Percentiles rank a stretch among this genome's conserved stretches.
Evolutionary conservation across 2,329 filamentous ascomycete species (phyloP).

Genomic region (Fusarium succisae): DNA sequence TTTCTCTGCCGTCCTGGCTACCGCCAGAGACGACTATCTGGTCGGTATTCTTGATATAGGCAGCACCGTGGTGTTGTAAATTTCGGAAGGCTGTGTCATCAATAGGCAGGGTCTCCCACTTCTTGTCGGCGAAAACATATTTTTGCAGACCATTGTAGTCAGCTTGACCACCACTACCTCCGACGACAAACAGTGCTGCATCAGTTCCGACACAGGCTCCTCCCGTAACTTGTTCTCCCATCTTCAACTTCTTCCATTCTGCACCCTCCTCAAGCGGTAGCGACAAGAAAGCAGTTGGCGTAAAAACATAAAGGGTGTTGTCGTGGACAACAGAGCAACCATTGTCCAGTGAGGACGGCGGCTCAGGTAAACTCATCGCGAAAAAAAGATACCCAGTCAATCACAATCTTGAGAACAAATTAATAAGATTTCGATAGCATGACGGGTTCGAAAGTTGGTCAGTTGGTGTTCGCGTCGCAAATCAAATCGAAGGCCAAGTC

Average conservation of each 20-base stretch:
- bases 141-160: slow-evolving; percentile 80
- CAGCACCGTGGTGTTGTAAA: slow-evolving; percentile 77
- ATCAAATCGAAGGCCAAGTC: slow-evolving; percentile 3
- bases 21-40: slow-evolving; percentile 86
- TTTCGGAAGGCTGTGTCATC: slow-evolving; percentile 58
- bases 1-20: slow-evolving; percentile 65
- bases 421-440: slow-evolving; percentile 39
- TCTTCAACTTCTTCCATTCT: slow-evolving; percentile 73
- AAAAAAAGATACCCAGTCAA: slow-evolving; percentile 15
- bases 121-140: slow-evolving; percentile 62
- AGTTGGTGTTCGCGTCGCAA: slow-evolving; percentile 25
- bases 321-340: slow-evolving; percentile 85
- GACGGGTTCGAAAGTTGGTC: slow-evolving; percentile 28
- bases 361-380: slow-evolving; percentile 77
- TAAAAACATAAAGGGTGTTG: slow-evolving; percentile 86
- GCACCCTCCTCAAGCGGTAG: slow-evolving; percentile 74
- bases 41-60: slow-evolving; percentile 75
- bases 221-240: slow-evolving; percentile 76
- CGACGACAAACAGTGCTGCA: slow-evolving; percentile 80
- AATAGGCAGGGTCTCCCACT: slow-evolving; percentile 59
- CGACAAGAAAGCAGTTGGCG: slow-evolving; percentile 77
- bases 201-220: slow-evolving; percentile 80
- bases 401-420: slow-evolving; percentile 23
- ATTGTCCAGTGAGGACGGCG: slow-evolving; percentile 74
- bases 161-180: slow-evolving; percentile 66